phyloP scores from a whole-genome alignment of 2,329 filamentous ascomycete species.

The Xylariomycetidae sp. region DNA sequence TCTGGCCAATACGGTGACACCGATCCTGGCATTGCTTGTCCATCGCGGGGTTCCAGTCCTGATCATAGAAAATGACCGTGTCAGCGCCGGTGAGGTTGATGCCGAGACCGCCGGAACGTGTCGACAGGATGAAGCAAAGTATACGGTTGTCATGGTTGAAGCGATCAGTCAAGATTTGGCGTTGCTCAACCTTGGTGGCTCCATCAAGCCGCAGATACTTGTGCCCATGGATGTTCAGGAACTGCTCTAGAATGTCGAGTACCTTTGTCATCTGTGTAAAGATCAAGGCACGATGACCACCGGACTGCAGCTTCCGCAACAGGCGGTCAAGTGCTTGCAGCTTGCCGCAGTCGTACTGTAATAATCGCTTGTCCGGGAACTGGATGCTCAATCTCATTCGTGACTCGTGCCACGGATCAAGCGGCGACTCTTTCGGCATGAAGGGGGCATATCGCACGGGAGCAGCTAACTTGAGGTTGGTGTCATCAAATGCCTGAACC shows the following conservation, averaged over 20 bases:
- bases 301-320: slow-evolving; percentile 78
- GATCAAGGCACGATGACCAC: slow-evolving; percentile 89
- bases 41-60: slow-evolving; percentile 99
- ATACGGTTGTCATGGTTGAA: slow-evolving; percentile 96
- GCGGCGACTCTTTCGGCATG: slow-evolving; percentile 47
- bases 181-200: slow-evolving; percentile 92
- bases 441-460: slow-evolving; percentile 51
- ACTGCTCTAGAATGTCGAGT: slow-evolving; percentile 93
- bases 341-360: slow-evolving; percentile 97
- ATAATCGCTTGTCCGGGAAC: slow-evolving; percentile 90
- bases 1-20: slow-evolving; percentile 95
- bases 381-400: slow-evolving; percentile 91
- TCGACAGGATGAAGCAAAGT: slow-evolving; percentile 90
- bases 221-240: slow-evolving; percentile 95
- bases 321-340: slow-evolving; percentile 84
- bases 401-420: slow-evolving; percentile 88
- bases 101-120: slow-evolving; percentile 85
- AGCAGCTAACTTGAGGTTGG: slow-evolving; percentile 51
- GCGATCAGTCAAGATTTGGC: slow-evolving; percentile 89
- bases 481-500: slow-evolving; percentile 50
- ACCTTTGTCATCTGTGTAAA: slow-evolving; percentile 99
- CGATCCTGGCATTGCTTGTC: slow-evolving; percentile 98
- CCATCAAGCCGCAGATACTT: slow-evolving; percentile 95
- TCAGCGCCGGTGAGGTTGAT: slow-evolving; percentile 97
- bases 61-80: slow-evolving; percentile 97